These are phyloP conservation scores for Calonectria montana DNA, from an alignment of 2,329 filamentous ascomycete genomes.

Conservation along the genomic window DNA sequence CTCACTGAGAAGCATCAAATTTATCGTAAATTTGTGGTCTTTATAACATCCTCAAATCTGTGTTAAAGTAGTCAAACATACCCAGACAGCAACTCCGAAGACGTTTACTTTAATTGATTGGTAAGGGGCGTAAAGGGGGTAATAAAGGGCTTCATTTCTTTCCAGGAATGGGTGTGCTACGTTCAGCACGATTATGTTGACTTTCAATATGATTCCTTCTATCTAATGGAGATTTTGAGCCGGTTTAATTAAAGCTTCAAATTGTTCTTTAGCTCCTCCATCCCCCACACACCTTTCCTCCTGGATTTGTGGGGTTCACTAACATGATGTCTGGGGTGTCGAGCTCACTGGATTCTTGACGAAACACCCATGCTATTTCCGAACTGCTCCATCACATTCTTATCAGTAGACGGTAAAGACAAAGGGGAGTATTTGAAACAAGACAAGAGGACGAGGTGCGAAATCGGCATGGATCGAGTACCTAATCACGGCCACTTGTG, in stretches of 20 bases:
- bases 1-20: too few species aligned
- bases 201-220: not conserved
- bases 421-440: too few species aligned
- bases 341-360: not conserved
- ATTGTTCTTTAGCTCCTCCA: not conserved
- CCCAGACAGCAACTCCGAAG: too few species aligned
- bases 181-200: not conserved
- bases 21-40: too few species aligned
- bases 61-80: too few species aligned
- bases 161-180: not conserved
- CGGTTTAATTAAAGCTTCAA: not conserved
- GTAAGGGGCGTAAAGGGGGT: not conserved
- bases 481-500: not conserved
- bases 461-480: slow-evolving; percentile 2
- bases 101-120: not conserved
- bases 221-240: not conserved
- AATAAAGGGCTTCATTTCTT: not conserved
- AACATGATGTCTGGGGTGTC: not conserved
- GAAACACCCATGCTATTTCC: not conserved
- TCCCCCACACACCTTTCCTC: not conserved
- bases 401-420: too few species aligned
- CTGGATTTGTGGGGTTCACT: not conserved
- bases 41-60: too few species aligned
- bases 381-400: not conserved
- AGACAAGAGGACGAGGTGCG: not conserved